Conservation (phyloP, 371 early-diverging fungal genomes). For the Apophysomyces sp. region DNA sequence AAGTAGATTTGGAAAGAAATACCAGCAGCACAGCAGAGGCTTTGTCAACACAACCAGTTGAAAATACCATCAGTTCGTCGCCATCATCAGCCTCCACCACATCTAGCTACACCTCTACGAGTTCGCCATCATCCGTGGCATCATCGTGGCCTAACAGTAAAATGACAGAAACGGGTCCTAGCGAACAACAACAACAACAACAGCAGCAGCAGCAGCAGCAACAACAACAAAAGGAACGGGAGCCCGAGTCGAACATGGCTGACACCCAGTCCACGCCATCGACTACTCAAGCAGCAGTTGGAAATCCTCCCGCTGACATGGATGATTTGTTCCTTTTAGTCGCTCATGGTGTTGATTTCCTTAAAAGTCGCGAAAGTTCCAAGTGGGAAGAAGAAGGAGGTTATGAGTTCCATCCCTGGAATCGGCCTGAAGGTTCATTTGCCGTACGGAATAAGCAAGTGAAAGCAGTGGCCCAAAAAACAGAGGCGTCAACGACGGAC, state of each 20-base stretch:
- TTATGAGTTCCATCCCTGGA: constrained; percentile 53
- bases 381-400: constrained; percentile 55
- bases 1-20: not conserved
- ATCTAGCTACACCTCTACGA: not conserved
- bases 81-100: not conserved
- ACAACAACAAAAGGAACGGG: constrained; percentile 1
- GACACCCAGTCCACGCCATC: not conserved
- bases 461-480: constrained; percentile 8
- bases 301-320: not conserved
- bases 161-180: not conserved
- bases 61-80: constrained; percentile 1
- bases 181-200: not conserved
- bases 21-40: not conserved
- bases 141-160: constrained; percentile 1
- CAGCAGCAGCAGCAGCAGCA: not conserved
- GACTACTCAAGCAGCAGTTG: not conserved
- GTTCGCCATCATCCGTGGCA: not conserved
- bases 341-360: constrained; percentile 45
- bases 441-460: constrained; percentile 21
- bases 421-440: constrained; percentile 45
- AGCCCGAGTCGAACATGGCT: constrained; percentile 4
- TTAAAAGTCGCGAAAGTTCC: constrained; percentile 35
- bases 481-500: not conserved
- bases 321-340: constrained; percentile 36
- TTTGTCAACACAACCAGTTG: not conserved